phyloP scores from a whole-genome alignment of 1,284 basidiomycete genomes.

The Phlebopus sp. region DNA sequence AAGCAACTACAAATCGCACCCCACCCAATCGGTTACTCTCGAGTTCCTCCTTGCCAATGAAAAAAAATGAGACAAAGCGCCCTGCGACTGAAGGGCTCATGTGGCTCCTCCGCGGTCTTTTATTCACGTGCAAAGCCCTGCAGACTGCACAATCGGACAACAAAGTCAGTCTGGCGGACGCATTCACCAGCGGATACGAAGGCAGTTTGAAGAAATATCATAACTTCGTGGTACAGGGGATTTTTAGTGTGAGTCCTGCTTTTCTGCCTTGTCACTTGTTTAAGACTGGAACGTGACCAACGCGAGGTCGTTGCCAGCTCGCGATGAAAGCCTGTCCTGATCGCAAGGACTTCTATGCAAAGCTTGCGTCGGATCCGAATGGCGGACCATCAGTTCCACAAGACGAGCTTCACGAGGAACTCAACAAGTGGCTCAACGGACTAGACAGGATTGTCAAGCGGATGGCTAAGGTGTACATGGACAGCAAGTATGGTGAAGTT shows the following conservation, averaged over 20 bases:
- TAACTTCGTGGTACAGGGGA: constrained; percentile 81
- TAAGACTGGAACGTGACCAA: constrained; percentile 3
- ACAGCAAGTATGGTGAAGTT: constrained; percentile 39
- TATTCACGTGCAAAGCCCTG: constrained; percentile 89
- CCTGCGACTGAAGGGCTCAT: constrained; percentile 88
- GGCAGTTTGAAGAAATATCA: constrained; percentile 83
- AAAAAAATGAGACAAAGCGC: constrained; percentile 81
- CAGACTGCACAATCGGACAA: constrained; percentile 70
- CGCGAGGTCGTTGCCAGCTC: constrained; percentile 2
- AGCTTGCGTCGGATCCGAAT: constrained; percentile 73
- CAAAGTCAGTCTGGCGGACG: constrained; percentile 66
- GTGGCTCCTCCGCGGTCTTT: constrained; percentile 88
- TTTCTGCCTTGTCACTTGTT: background rate
- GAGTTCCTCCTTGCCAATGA: constrained; percentile 87
- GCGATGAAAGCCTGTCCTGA: constrained; percentile 98
- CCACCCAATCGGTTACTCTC: constrained; percentile 71
- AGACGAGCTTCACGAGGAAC: constrained; percentile 67
- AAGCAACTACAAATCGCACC: constrained; percentile 69
- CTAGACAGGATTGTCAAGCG: constrained; percentile 70
- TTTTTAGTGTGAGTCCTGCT: constrained; percentile 83
- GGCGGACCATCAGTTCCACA: constrained; percentile 55
- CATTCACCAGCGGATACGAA: constrained; percentile 86
- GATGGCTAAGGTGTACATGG: constrained; percentile 72
- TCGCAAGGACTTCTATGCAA: constrained; percentile 85
- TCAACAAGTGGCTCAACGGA: constrained; percentile 67